Conservation (phyloP, 2,329 filamentous ascomycete genomes). For the Ophiostoma piceae region DNA sequence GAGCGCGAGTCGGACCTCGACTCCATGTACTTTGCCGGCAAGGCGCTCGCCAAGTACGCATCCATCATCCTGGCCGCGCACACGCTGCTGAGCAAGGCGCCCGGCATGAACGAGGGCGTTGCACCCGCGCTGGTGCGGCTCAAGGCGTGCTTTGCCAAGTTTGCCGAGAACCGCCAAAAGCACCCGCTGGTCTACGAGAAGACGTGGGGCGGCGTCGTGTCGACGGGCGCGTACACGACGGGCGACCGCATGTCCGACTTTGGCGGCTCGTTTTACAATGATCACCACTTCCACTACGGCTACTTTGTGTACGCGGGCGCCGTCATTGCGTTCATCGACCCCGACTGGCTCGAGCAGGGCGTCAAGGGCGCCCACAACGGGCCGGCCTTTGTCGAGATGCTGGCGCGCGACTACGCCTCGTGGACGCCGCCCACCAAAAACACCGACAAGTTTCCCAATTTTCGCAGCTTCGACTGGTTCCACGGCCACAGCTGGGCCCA, state of each 20-base stretch:
- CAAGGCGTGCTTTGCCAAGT: constrained; percentile 61
- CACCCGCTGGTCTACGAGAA: constrained; percentile 60
- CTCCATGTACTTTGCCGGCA: constrained; percentile 92
- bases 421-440: constrained; percentile 61
- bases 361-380: not conserved
- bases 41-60: constrained; percentile 70
- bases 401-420: constrained; percentile 70
- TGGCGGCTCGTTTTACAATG: constrained; percentile 81
- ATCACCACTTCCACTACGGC: constrained; percentile 72
- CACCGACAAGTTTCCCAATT: constrained; percentile 66
- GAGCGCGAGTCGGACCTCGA: constrained; percentile 63
- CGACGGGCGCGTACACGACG: constrained; percentile 66
- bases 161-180: constrained; percentile 62
- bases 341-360: constrained; percentile 56
- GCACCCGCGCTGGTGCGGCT: constrained; percentile 55
- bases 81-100: constrained; percentile 55
- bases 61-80: constrained; percentile 60
- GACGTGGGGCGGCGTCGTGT: constrained; percentile 76
- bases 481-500: constrained; percentile 93
- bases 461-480: constrained; percentile 85
- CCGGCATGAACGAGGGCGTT: constrained; percentile 41
- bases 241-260: constrained; percentile 72
- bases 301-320: constrained; percentile 88
- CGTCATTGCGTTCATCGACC: constrained; percentile 73
- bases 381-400: constrained; percentile 70